Evolutionary conservation across 441 rosid genomes (phyloP).

Genomic region (Daphne laureola): DNA sequence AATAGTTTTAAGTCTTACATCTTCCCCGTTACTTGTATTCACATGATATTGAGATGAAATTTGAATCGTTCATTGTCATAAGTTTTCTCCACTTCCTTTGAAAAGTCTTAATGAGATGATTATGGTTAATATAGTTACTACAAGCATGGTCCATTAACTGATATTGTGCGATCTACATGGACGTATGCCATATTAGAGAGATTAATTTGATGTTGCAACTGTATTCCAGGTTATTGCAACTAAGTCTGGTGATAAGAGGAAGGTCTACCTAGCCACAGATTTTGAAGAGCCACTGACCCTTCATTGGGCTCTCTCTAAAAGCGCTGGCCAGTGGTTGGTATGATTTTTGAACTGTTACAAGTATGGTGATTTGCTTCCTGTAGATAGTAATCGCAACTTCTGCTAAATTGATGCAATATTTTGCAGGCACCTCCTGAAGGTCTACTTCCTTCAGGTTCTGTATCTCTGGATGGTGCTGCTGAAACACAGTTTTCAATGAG

Average conservation of each 20-base stretch:
- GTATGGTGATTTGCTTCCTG: background rate
- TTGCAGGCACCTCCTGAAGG: slow-evolving; percentile 76
- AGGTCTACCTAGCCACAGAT: slow-evolving; percentile 62
- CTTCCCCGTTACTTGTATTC: no score
- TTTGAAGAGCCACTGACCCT: slow-evolving; percentile 52
- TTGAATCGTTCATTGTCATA: no score
- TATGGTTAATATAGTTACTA: no score
- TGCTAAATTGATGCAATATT: slow-evolving; percentile 21
- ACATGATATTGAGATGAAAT: no score
- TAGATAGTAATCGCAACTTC: background rate
- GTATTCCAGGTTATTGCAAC: slow-evolving; percentile 50
- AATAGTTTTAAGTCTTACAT: no score
- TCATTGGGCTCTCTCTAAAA: slow-evolving; percentile 86
- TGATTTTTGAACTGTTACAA: slow-evolving; percentile 22
- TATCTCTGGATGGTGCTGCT: slow-evolving; percentile 44
- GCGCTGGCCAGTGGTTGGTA: slow-evolving; percentile 82
- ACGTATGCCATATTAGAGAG: no score
- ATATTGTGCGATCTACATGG: no score
- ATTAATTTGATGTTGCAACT: no score
- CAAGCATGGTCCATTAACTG: no score
- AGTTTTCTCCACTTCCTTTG: no score
- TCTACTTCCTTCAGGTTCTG: slow-evolving; percentile 72
- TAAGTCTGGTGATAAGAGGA: slow-evolving; percentile 49
- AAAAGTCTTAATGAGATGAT: no score
- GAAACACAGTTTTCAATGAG: slow-evolving; percentile 47